These are phyloP conservation scores for Lithohypha guttulata DNA, from an alignment of 2,329 filamentous ascomycete species.

Conservation along the genomic window DNA sequence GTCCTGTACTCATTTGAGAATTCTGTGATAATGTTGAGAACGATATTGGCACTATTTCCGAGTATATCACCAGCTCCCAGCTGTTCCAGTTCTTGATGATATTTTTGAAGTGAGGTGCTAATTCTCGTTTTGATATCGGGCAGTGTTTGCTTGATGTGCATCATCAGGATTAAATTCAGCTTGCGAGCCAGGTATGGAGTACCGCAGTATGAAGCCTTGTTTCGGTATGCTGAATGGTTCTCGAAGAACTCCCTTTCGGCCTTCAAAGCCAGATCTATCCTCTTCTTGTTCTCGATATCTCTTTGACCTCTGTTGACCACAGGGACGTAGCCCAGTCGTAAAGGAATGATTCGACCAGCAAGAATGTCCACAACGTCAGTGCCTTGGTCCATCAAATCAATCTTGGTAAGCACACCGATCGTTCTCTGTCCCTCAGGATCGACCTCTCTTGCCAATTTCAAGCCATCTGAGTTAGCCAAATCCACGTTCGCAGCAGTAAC, in stretches of 20 bases:
- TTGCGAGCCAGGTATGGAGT: slow-evolving; percentile 95
- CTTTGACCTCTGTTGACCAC: slow-evolving; percentile 96
- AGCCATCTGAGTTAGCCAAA: slow-evolving; percentile 93
- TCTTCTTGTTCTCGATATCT: slow-evolving; percentile 97
- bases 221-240: slow-evolving; percentile 94
- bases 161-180: slow-evolving; percentile 97
- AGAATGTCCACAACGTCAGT: slow-evolving; percentile 98
- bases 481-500: slow-evolving; percentile 96
- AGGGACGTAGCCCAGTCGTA: slow-evolving; percentile 88
- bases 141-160: slow-evolving; percentile 99
- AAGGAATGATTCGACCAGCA: slow-evolving; percentile 89
- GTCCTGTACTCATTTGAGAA: slow-evolving; percentile 97
- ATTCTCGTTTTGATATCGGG: slow-evolving; percentile 98
- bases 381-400: slow-evolving; percentile 97
- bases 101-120: slow-evolving; percentile 86
- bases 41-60: slow-evolving; percentile 81
- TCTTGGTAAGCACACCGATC: slow-evolving; percentile 96
- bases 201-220: slow-evolving; percentile 97
- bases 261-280: slow-evolving; percentile 81
- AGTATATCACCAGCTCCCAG: slow-evolving; percentile 81
- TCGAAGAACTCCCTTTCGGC: slow-evolving; percentile 96
- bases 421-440: slow-evolving; percentile 95
- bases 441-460: slow-evolving; percentile 92
- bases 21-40: slow-evolving; percentile 97
- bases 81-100: slow-evolving; percentile 65